Evolutionary conservation across 306 rosid genomes (phyloP), one percentile per base, ranked within the genome.

Genomic region (Glycyrrhiza uralensis): DNA sequence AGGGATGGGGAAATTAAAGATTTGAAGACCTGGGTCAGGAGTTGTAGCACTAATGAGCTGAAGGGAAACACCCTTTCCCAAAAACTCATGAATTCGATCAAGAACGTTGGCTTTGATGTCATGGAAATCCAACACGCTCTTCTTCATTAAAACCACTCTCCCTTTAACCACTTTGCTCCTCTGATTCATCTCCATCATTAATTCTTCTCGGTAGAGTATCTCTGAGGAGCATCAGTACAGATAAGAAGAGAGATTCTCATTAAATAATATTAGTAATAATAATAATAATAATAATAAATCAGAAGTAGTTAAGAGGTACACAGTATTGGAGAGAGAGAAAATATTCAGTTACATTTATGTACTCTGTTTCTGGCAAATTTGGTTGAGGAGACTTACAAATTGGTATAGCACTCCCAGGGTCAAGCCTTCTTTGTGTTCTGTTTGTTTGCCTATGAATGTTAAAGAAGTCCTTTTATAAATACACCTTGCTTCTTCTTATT

Each of bases 51-150:
- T 89, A 35, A 95, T 61, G 69, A 94, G 91, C 60, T 87, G 92
- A 72, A 94, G 39, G 47, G 97, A 88, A 44, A 94, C 96, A 33
- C 97, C 90, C 36, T 76, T 89, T n/a, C 99, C 96, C 1, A 89
- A 7, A 13, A 84, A 71, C 81, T 94, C 99, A 69, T 89, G 90
- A 80, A 94, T 56, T 42, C 95, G 80, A 82, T 94, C 97, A 20
- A 91, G 57, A 70, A 91, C 22, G 0, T 95, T 89, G 13, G 97
- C 87, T 52, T 76, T 89, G n/a, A 78, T 14, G 51, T 91, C 96
- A 9, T 82, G 72, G 83, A 85, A 80, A 54, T 88, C 99, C 81
- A 94, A 76, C 10, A 89, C 17, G 3, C 86, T 71, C 85, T 94
- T 94, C 85, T 91, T 91, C 97, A 83, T 77, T 52, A 94, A 52